Conservation (phyloP, 2,329 filamentous ascomycete genomes). For the Hymenoscyphus scutula region DNA sequence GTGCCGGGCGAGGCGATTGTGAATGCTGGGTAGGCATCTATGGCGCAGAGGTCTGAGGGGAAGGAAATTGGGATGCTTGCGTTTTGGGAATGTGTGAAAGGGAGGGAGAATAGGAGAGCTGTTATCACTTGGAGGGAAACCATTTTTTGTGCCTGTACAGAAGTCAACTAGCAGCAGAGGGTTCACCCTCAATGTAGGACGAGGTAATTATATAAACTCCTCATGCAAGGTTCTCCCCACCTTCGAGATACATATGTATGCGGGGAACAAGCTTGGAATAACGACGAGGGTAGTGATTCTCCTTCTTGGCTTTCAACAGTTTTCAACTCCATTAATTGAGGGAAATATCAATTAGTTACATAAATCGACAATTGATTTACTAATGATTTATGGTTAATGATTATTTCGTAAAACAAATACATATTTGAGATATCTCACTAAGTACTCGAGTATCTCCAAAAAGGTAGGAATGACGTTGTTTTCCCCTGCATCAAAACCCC, state of each 20-base stretch:
- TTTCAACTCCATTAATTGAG: too few species aligned
- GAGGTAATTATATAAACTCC: background rate
- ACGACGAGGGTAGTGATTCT: background rate
- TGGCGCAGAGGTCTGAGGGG: constrained; percentile 1
- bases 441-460: too few species aligned
- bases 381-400: too few species aligned
- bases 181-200: background rate
- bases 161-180: background rate
- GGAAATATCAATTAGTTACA: too few species aligned
- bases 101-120: constrained; percentile 1
- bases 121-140: background rate
- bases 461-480: background rate
- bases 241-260: background rate
- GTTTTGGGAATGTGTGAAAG: background rate
- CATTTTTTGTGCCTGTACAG: background rate
- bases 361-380: too few species aligned
- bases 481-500: background rate
- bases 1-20: constrained; percentile 7
- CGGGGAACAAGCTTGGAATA: background rate
- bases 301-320: background rate
- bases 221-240: background rate
- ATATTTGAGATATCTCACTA: too few species aligned
- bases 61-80: background rate
- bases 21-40: constrained; percentile 6
- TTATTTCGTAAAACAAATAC: too few species aligned